Base-by-base conservation (phyloP, 2,329 filamentous ascomycete genomes). In the Emergomyces orientalis region DNA sequence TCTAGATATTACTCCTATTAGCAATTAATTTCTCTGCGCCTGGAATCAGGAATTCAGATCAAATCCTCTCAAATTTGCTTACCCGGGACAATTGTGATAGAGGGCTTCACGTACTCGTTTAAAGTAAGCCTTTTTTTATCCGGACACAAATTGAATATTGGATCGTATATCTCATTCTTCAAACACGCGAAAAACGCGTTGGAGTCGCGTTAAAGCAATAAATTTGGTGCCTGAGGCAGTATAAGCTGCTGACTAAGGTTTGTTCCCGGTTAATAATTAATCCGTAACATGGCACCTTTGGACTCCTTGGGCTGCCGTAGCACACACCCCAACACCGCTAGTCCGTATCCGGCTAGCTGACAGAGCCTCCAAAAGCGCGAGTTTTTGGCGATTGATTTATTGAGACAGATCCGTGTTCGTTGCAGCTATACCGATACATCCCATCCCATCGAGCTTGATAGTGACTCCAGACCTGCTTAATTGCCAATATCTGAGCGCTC, bases 331-430 rank as follows among this genome's bases (percentile, higher is more conserved):
- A 6, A 9, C 8, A 2, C 7, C 49, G 27, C 63, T 67, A 66
- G 62, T 61, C 64, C 63, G 6, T 39, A 62, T 65, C 9, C 5
- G 66, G 62, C 54, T 67, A 66, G 65, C 51, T 49, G 7, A 30
- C 22, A 30, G 51, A 51, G 56, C 47, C 62, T 63, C 55, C 56
- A 62, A 7, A 37, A 64, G 64, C 65, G 65, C 66, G 63, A 68
- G 63, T 60, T 67, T 67, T 68, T 65, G 64, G 60, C 58, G 62
- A 51, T 30, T 51, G 47, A 47, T 47, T 43, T 43, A 19, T 17
- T 43, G 41, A 43, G 39, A 6, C 39, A 14, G 19, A 43, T 30
- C 47, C 25, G 47, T 51, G 47, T 51, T 30, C 11, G 25, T 13
- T 30, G 25, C 47, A 51, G 25, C 13, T 51, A 51, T 30, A 17